Conservation (phyloP, 441 rosid species). For the Arabidopsis lyrata region DNA sequence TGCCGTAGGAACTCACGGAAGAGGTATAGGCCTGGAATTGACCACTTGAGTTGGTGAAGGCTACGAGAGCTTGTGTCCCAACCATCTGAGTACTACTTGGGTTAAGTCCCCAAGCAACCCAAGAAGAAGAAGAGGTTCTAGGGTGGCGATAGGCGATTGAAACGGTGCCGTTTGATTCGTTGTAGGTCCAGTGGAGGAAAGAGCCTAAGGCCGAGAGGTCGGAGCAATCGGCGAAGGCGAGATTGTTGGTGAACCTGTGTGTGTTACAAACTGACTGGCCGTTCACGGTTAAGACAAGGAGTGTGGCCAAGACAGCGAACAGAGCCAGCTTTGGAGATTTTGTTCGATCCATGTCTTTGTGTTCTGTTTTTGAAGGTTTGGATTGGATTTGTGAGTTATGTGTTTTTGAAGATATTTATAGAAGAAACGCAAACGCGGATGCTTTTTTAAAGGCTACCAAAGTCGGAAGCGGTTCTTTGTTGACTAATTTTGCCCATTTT, state of each 20-base stretch:
- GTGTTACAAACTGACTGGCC: slow-evolving; percentile 46
- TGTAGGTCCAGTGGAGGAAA: slow-evolving; percentile 71
- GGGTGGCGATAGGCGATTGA: slow-evolving; percentile 70
- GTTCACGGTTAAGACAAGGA: slow-evolving; percentile 27
- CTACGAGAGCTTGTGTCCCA: slow-evolving; percentile 72
- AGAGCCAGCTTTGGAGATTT: slow-evolving; percentile 32
- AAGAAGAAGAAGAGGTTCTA: slow-evolving; percentile 47
- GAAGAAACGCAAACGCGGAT: slow-evolving; percentile 33
- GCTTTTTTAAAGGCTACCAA: slow-evolving; percentile 7
- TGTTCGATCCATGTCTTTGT: slow-evolving; percentile 36
- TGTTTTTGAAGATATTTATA: slow-evolving; percentile 28
- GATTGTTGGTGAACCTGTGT: slow-evolving; percentile 50
- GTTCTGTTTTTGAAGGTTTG: slow-evolving; percentile 28
- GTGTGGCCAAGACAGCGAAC: slow-evolving; percentile 22
- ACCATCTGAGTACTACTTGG: slow-evolving; percentile 51
- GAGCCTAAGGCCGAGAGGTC: slow-evolving; percentile 58
- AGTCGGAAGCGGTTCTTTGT: slow-evolving; percentile 40
- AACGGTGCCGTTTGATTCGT: slow-evolving; percentile 46
- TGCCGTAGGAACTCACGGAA: neutral
- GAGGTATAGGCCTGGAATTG: slow-evolving; percentile 48
- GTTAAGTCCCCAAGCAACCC: slow-evolving; percentile 83
- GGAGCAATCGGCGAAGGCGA: slow-evolving; percentile 47
- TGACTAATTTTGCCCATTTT: slow-evolving; percentile 23
- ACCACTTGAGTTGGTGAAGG: slow-evolving; percentile 54
- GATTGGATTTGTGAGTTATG: slow-evolving; percentile 6